A percentile compares a stretch with the other conserved stretches of the same genome.
Conservation (phyloP, 1,284 basidiomycete genomes). For the Mycena citricolor region DNA sequence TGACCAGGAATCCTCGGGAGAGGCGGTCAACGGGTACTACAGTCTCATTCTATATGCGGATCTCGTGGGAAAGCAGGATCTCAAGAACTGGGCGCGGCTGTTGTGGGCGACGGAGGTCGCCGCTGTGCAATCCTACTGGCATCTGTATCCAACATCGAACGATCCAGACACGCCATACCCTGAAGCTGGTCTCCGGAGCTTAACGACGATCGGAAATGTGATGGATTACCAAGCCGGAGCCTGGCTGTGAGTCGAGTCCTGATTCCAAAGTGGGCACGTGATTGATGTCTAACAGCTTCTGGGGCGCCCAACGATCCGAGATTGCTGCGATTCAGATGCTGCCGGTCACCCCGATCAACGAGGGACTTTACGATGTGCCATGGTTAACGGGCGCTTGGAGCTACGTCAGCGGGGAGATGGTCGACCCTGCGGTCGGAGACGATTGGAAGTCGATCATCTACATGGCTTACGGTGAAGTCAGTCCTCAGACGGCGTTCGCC, state of each 20-base stretch:
- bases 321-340: slow-evolving; percentile 38
- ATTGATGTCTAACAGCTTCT: slow-evolving; percentile 28
- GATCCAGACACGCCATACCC: slow-evolving; percentile 37
- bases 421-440: slow-evolving; percentile 30
- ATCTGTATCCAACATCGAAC: slow-evolving; percentile 33
- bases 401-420: slow-evolving; percentile 31
- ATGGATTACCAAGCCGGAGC: slow-evolving; percentile 36
- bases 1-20: slow-evolving; percentile 36
- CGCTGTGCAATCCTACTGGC: slow-evolving; percentile 37
- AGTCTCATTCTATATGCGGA: slow-evolving; percentile 33
- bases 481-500: slow-evolving; percentile 29
- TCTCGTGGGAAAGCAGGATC: slow-evolving; percentile 30
- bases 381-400: slow-evolving; percentile 31
- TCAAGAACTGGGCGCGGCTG: slow-evolving; percentile 33
- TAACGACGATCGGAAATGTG: slow-evolving; percentile 37
- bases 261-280: background rate
- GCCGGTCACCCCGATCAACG: slow-evolving; percentile 37
- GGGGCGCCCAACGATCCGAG: slow-evolving; percentile 34
- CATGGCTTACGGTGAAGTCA: slow-evolving; percentile 32
- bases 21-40: slow-evolving; percentile 37
- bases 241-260: slow-evolving; percentile 31
- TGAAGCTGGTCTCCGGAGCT: slow-evolving; percentile 30
- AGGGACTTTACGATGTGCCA: slow-evolving; percentile 33
- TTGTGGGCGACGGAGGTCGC: slow-evolving; percentile 36
- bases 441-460: slow-evolving; percentile 37